phyloP scores from a whole-genome alignment of 176 grass and related monocot genomes.

The Oryza meridionalis region DNA sequence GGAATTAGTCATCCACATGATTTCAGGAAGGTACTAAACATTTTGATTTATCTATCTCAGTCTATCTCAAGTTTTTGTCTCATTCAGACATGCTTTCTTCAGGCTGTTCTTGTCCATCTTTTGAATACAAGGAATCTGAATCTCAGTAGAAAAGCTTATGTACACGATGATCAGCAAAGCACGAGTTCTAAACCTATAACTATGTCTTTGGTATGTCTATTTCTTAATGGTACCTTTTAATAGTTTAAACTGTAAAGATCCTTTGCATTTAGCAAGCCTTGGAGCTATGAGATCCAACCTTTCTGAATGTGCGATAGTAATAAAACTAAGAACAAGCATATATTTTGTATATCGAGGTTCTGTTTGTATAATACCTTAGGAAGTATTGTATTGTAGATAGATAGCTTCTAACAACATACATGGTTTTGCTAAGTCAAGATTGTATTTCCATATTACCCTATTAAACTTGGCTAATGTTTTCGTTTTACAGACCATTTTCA shows the following conservation, averaged over 20 bases:
- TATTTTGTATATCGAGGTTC: slow-evolving; percentile 6
- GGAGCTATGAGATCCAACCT: neutral
- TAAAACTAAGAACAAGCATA: neutral
- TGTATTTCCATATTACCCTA: neutral
- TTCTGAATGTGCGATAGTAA: neutral
- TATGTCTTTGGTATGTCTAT: slow-evolving; percentile 30
- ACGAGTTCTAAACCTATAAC: slow-evolving; percentile 31
- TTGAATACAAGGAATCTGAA: slow-evolving; percentile 48
- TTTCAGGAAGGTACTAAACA: slow-evolving; percentile 65
- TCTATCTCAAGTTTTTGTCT: neutral
- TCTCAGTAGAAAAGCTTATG: slow-evolving; percentile 47
- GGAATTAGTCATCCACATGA: slow-evolving; percentile 53
- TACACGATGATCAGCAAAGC: slow-evolving; percentile 26
- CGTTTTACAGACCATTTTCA: neutral
- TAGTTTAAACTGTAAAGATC: neutral
- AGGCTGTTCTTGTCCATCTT: slow-evolving; percentile 59
- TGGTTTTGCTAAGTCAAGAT: neutral
- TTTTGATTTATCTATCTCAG: neutral
- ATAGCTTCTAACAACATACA: neutral
- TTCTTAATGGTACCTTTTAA: neutral
- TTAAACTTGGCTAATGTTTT: neutral
- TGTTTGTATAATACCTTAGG: neutral
- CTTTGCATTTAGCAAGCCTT: neutral
- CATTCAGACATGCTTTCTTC: neutral
- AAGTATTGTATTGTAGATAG: neutral